Base-by-base conservation (phyloP, 192 early-diverging fungal genomes). In the Radiomyces spectabilis region DNA sequence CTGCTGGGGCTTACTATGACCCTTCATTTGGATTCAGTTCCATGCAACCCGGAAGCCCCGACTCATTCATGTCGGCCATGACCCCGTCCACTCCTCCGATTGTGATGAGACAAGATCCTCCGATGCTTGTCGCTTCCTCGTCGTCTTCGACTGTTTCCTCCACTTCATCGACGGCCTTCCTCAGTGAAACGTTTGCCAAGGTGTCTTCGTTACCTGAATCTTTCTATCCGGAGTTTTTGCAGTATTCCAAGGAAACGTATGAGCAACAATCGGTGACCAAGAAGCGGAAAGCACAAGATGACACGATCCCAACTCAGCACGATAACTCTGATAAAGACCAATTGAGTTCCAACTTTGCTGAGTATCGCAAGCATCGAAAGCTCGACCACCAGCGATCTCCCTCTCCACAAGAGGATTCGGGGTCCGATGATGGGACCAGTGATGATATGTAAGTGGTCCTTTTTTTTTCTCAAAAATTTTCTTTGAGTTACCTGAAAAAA, bases 241-340 rank as follows among this genome's bases (percentile, higher is more conserved):
- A 69, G 25, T 69, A 69, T 59, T 63, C 61, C 26, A 69, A 69
- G 18, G 67, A 69, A 38, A 51, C 67, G 12, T 69, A 64, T 35
- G 67, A 69, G 38, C 67, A 69, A 43, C 59, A 55, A 30, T 51
- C 61, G 32, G 55, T 46, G 21, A 21, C 19, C 37, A 59, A 59
- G 27, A 59, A 59, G 30, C 46, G 57, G 13, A 54, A 22, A 31
- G 18, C 34, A 29, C 57, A 39, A 22, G 25, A 41, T 21, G 30
- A 48, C 29, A 13, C 13, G 25, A 19, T 16, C 52, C 38, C 10
- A 41, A 43, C 47, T 15, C 51, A 51, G 18, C 30, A 46, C 21
- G 37, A 53, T 21, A 50, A 51, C 21, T 31, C 22, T 6, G 45
- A 48, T 18, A 35, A 35, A 5, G 13, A 35, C 33, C 33, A 35